Conservation (phyloP, 441 rosid genomes). For the Breynia disticha region DNA sequence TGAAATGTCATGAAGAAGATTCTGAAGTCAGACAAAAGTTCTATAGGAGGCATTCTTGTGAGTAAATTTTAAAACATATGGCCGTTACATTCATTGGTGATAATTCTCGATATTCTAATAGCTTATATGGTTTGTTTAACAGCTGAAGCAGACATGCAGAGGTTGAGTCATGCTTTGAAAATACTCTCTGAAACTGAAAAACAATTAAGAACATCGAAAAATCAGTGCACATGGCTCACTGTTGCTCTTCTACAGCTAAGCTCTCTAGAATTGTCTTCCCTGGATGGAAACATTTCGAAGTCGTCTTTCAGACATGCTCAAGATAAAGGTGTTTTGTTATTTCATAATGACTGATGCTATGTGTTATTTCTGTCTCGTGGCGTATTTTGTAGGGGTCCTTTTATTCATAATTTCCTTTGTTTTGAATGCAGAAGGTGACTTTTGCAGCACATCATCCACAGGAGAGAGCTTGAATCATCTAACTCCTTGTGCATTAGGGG, state of each 20-base stretch:
- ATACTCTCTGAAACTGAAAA: slow-evolving; percentile 88
- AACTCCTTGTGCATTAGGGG: slow-evolving; percentile 32
- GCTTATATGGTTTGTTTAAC: slow-evolving; percentile 1
- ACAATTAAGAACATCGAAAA: slow-evolving; percentile 72
- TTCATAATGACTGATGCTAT: neutral
- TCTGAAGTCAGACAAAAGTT: slow-evolving; percentile 54
- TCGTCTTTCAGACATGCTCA: slow-evolving; percentile 32
- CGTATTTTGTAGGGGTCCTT: too few relatives aligned
- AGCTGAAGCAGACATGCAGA: slow-evolving; percentile 78
- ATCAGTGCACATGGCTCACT: slow-evolving; percentile 90
- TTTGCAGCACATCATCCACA: slow-evolving; percentile 39
- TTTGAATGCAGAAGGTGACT: slow-evolving; percentile 35
- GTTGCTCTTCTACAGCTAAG: slow-evolving; percentile 85
- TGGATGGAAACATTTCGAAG: slow-evolving; percentile 34
- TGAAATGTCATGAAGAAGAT: slow-evolving; percentile 43
- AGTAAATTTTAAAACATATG: slow-evolving; percentile 14
- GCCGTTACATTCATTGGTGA: neutral
- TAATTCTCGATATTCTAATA: neutral
- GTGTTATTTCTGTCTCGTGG: neutral
- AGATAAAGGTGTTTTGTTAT: slow-evolving; percentile 33
- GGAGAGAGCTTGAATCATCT: slow-evolving; percentile 39
- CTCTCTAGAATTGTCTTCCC: slow-evolving; percentile 39
- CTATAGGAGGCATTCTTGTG: slow-evolving; percentile 49
- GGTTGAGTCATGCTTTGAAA: slow-evolving; percentile 64
- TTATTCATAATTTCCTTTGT: slow-evolving; percentile 5